A percentile compares a stretch with the other conserved stretches of the same genome.
Conservation (phyloP, 2,329 filamentous ascomycete species). For the Phaeosphaeriaceae sp. region DNA sequence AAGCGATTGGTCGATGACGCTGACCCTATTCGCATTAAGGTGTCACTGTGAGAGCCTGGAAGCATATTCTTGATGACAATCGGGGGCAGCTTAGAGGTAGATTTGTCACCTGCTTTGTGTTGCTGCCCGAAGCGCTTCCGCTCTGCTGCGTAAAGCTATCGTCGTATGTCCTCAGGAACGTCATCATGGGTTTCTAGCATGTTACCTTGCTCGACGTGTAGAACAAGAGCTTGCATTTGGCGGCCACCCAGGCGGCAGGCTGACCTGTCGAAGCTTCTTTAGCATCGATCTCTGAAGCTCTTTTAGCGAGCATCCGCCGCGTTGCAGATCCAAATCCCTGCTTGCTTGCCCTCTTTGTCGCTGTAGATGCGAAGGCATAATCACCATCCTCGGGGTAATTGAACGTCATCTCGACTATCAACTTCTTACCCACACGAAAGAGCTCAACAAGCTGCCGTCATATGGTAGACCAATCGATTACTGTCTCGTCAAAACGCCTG, state of each 20-base stretch:
- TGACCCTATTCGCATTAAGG: neutral
- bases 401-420: too few species aligned
- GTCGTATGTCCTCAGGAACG: slow-evolving; percentile 37
- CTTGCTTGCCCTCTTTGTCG: too few species aligned
- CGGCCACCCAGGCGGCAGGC: slow-evolving; percentile 35
- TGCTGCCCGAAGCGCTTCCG: slow-evolving; percentile 30
- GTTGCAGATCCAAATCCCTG: too few species aligned
- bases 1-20: slow-evolving; percentile 10
- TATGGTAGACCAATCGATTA: too few species aligned
- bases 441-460: too few species aligned
- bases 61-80: slow-evolving; percentile 43
- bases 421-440: too few species aligned
- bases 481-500: too few species aligned
- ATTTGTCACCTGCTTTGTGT: slow-evolving; percentile 18
- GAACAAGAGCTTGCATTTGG: slow-evolving; percentile 38
- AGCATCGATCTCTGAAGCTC: slow-evolving; percentile 12
- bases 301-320: too few species aligned
- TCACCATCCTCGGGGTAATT: too few species aligned
- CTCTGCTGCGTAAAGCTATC: slow-evolving; percentile 43
- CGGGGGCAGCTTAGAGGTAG: slow-evolving; percentile 23
- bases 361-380: too few species aligned
- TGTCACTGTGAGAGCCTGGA: slow-evolving; percentile 7
- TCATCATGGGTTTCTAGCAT: slow-evolving; percentile 33
- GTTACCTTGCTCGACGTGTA: slow-evolving; percentile 31
- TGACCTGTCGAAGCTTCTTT: slow-evolving; percentile 8